phyloP scores from a whole-genome alignment of 2,329 filamentous ascomycete genomes.

The Neocucurbitaria cava region DNA sequence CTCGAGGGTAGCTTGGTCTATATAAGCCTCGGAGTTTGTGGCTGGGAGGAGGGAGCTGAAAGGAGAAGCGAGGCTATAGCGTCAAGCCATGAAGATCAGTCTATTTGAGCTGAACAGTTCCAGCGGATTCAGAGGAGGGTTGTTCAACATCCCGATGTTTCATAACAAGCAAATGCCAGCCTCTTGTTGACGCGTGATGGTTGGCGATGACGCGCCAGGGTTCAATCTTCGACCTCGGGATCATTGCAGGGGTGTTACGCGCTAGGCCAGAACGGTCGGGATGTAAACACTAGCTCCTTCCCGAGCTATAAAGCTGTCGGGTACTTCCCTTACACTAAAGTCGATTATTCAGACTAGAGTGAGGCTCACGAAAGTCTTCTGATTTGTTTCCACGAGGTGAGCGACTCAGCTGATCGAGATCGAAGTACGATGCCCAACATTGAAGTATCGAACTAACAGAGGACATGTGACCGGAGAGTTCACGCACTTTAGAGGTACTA shows the following conservation, averaged over 20 bases:
- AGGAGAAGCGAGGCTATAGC: background rate
- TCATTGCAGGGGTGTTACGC: background rate
- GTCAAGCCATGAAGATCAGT: background rate
- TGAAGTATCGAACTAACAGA: too few species aligned
- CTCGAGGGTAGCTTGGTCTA: background rate
- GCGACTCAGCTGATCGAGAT: too few species aligned
- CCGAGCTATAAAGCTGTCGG: too few species aligned
- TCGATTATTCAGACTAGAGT: too few species aligned
- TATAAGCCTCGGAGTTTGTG: constrained; percentile 2
- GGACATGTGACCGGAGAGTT: too few species aligned
- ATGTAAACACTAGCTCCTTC: background rate
- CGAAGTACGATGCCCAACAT: too few species aligned
- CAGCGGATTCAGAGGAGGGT: background rate
- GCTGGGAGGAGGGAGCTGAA: background rate
- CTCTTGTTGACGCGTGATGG: background rate
- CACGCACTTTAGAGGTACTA: too few species aligned
- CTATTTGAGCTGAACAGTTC: background rate
- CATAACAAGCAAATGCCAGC: background rate
- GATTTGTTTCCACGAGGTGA: too few species aligned
- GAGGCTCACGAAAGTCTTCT: too few species aligned
- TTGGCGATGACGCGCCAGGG: constrained; percentile 13
- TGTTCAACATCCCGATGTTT: background rate
- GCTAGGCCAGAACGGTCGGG: constrained; percentile 10
- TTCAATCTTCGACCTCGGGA: background rate
- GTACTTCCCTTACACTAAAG: background rate